phyloP scores from a whole-genome alignment of 176 grass and related monocot species.

The Themeda triandra region DNA sequence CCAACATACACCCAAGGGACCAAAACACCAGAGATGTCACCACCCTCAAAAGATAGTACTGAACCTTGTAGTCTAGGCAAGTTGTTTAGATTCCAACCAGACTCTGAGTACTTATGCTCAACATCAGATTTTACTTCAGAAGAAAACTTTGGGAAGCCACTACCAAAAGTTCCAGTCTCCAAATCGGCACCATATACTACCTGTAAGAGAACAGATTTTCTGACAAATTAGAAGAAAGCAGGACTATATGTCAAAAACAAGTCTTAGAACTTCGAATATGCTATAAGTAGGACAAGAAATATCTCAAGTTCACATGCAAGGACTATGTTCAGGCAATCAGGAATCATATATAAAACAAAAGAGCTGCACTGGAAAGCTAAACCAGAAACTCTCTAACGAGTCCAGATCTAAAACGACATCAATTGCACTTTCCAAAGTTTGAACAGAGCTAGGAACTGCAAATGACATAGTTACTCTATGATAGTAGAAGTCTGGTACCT shows the following conservation, averaged over 20 bases:
- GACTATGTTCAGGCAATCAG: not conserved
- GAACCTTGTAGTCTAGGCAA: slow-evolving; percentile 86
- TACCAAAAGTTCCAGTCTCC: slow-evolving; percentile 77
- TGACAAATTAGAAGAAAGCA: not conserved
- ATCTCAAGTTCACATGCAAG: not conserved
- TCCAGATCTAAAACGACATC: not conserved
- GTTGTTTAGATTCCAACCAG: slow-evolving; percentile 93
- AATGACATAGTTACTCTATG: not conserved
- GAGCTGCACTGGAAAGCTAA: not conserved
- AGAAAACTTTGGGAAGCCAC: slow-evolving; percentile 71
- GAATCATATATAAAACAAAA: not conserved
- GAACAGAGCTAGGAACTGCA: not conserved
- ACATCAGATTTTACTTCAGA: slow-evolving; percentile 44
- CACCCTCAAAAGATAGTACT: slow-evolving; percentile 75
- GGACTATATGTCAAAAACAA: not conserved
- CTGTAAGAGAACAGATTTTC: slow-evolving; percentile 23
- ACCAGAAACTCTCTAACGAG: slow-evolving; percentile 2
- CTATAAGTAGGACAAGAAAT: not conserved
- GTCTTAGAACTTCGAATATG: not conserved
- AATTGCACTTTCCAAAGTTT: slow-evolving; percentile 2
- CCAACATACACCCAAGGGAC: slow-evolving; percentile 94
- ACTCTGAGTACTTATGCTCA: slow-evolving; percentile 58
- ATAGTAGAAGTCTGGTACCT: slow-evolving; percentile 50
- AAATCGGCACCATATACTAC: slow-evolving; percentile 90
- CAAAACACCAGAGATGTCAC: slow-evolving; percentile 89